These are phyloP conservation scores for Exophiala lecanii-corni DNA, from an alignment of 2,329 filamentous ascomycete genomes.

Conservation along the genomic window DNA sequence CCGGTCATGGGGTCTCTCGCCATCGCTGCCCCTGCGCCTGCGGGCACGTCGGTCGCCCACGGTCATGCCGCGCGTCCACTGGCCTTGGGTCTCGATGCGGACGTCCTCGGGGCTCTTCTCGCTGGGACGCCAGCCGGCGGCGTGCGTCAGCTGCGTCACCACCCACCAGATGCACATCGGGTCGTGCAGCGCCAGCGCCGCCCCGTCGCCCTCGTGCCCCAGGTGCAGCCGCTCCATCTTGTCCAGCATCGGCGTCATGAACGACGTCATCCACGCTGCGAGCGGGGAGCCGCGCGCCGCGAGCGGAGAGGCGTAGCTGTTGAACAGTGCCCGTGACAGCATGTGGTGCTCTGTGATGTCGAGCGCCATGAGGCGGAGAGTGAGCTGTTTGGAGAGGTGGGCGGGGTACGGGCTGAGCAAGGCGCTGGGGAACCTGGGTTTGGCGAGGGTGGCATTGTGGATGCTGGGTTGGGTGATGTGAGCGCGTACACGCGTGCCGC, in stretches of 20 bases:
- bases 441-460: conserved; percentile 70
- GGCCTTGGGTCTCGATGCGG: conserved; percentile 79
- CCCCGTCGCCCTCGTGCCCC: conserved; percentile 43
- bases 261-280: conserved; percentile 67
- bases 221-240: conserved; percentile 63
- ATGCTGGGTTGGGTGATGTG: conserved; percentile 66
- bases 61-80: conserved; percentile 93
- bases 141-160: conserved; percentile 48
- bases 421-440: conserved; percentile 29
- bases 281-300: conserved; percentile 59
- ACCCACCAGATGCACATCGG: conserved; percentile 76
- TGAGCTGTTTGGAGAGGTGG: conserved; percentile 59
- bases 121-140: conserved; percentile 40
- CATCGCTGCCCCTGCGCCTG: conserved; percentile 42
- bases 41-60: conserved; percentile 67
- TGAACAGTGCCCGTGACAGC: conserved; percentile 58
- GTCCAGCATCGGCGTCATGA: conserved; percentile 65
- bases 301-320: conserved; percentile 50
- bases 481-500: conserved; percentile 72
- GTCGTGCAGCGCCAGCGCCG: conserved; percentile 67
- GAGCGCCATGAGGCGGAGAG: conserved; percentile 67
- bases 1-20: conserved; percentile 65
- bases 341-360: conserved; percentile 72
- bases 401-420: conserved; percentile 59
- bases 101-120: conserved; percentile 68